Evolutionary conservation across 352 stramenopile genomes (phyloP).

Genomic region (Elongisporangium anandrum): DNA sequence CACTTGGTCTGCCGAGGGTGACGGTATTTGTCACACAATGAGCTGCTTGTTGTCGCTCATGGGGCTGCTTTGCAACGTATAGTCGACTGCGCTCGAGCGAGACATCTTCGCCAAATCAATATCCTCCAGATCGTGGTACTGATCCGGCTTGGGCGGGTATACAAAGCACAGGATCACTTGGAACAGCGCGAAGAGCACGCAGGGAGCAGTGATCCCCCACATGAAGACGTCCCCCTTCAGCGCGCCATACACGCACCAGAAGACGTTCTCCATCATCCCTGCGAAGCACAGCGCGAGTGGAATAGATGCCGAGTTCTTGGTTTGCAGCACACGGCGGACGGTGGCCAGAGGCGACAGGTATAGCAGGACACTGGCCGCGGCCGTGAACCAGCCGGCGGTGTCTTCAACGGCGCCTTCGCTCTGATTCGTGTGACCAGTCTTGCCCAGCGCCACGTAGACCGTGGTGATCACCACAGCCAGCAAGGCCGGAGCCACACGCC

Average conservation of each 20-base stretch:
- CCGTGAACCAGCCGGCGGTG: constrained; percentile 26
- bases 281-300: constrained; percentile 38
- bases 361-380: constrained; percentile 23
- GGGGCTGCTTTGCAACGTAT: neutral
- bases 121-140: neutral
- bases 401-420: constrained; percentile 10
- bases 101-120: neutral
- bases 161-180: constrained; percentile 25
- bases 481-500: neutral
- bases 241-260: constrained; percentile 30
- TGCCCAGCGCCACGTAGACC: constrained; percentile 16
- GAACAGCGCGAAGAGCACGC: neutral
- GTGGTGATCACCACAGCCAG: constrained; percentile 11
- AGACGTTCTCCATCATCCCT: constrained; percentile 19
- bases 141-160: constrained; percentile 18
- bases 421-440: constrained; percentile 13
- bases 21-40: no score
- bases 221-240: constrained; percentile 31
- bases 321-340: constrained; percentile 31
- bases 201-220: neutral
- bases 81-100: neutral
- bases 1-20: no score
- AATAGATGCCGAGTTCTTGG: constrained; percentile 36
- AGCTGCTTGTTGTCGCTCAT: neutral
- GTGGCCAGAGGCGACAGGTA: constrained; percentile 38